phyloP scores from a whole-genome alignment of 179 eudicot species.

The Actinidia polygama region DNA sequence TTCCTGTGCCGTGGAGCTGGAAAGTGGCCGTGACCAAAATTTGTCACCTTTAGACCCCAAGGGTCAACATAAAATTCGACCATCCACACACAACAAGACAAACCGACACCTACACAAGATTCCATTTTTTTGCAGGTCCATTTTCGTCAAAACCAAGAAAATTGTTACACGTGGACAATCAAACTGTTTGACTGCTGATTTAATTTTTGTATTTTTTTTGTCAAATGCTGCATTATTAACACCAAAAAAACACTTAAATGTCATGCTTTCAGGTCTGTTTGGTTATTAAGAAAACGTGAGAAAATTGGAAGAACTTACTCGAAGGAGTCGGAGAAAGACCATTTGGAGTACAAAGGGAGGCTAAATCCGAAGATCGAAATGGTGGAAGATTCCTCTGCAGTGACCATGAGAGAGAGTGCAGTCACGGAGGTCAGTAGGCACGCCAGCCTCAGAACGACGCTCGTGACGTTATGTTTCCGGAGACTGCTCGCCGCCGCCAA shows the following conservation, averaged over 20 bases:
- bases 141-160: neutral
- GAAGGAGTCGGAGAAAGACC: conserved; percentile 88
- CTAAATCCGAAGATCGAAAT: conserved; percentile 70
- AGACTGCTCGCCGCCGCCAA: conserved; percentile 1
- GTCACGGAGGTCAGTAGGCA: conserved; percentile 53
- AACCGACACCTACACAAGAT: neutral
- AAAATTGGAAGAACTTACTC: conserved; percentile 47
- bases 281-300: neutral
- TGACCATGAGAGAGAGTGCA: conserved; percentile 58
- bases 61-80: neutral
- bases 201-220: too few relatives aligned
- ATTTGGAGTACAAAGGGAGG: conserved; percentile 76
- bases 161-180: neutral
- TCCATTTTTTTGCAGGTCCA: neutral
- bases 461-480: conserved; percentile 39
- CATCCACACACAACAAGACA: neutral
- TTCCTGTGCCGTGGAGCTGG: neutral
- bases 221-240: neutral
- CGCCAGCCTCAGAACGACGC: conserved; percentile 47
- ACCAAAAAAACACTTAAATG: too few relatives aligned
- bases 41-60: neutral
- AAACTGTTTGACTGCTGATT: too few relatives aligned
- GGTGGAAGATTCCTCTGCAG: conserved; percentile 61
- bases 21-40: conserved; percentile 1
- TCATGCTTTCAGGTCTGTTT: neutral